Base-by-base conservation (phyloP, 2,329 filamentous ascomycete species). In the Rhinocladiella similis region DNA sequence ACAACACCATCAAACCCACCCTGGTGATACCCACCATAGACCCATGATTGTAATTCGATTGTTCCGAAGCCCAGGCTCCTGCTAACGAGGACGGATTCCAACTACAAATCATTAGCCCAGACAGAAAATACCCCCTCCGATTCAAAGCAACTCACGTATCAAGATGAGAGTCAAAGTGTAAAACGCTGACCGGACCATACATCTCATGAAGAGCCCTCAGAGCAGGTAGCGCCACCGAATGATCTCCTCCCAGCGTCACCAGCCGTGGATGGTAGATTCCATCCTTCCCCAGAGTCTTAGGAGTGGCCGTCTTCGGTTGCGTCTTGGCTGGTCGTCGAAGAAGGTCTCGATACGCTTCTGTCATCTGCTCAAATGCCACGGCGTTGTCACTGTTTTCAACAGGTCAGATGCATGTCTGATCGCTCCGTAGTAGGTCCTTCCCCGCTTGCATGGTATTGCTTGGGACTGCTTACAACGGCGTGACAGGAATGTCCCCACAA, bases 401-500 rank as follows among this genome's bases (percentile, higher is more conserved):
- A 6, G 29, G 29, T 33, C 29, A 33, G 29, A 33, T 33, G 3
- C 29, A 33, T 10, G 10, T 12, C 10, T 10, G 10, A 33, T 27
- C 25, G 7, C 7, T 27, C 29, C 6, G 29, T 33, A 33, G 7
- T 9, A 33, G 29, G 10, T 33, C 10, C 10, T 12, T 25, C 7
- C 10, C 29, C 29, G 29, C 29, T 3, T 33, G 6, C 29, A 33
- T 33, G 5, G 29, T 12, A 12, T 9, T 33, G 22, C 22, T 33
- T 12, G 29, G 6, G 29, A 12, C 29, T 16, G 14, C 38, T 41
- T 41, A 41, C 38, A 95, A 87, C 0, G 91, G 91, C 0, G 87
- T 89, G 62, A 95, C 80, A 19, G 91, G 91, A 52, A 96, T 90
- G 69, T 96, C 91, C 45, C 91, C 91, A 71, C 91, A 96, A 77